Conservation (phyloP, 2,329 filamentous ascomycete genomes). For the Ascochyta rabiei region DNA sequence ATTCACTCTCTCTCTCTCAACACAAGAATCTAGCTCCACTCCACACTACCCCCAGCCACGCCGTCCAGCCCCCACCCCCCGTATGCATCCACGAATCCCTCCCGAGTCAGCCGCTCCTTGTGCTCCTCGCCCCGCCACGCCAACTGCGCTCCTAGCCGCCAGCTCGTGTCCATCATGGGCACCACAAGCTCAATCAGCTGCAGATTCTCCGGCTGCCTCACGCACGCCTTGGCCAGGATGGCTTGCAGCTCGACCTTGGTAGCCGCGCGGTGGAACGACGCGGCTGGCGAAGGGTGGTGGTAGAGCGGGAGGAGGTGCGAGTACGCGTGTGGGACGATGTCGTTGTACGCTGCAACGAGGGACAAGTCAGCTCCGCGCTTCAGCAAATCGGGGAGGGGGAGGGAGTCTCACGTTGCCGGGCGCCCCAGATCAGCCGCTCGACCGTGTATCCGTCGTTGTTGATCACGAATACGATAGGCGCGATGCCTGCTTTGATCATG, state of each 20-base stretch:
- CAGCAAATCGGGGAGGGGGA: neutral
- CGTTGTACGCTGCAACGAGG: slow-evolving; percentile 45
- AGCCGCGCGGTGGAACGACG: slow-evolving; percentile 45
- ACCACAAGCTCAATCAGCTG: slow-evolving; percentile 53
- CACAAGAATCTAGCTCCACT: slow-evolving; percentile 39
- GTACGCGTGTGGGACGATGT: slow-evolving; percentile 50
- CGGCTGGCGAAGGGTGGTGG: slow-evolving; percentile 37
- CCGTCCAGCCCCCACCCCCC: slow-evolving; percentile 39
- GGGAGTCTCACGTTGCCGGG: slow-evolving; percentile 36
- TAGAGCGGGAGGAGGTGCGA: slow-evolving; percentile 50
- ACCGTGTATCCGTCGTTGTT: slow-evolving; percentile 57
- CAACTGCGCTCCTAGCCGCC: slow-evolving; percentile 44
- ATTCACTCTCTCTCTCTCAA: no score
- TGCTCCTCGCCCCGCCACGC: slow-evolving; percentile 44
- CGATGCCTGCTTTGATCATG: slow-evolving; percentile 57
- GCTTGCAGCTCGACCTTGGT: slow-evolving; percentile 48
- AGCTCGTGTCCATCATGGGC: slow-evolving; percentile 47
- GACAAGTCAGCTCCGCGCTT: neutral
- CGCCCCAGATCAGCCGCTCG: slow-evolving; percentile 55
- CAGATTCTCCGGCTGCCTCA: slow-evolving; percentile 40
- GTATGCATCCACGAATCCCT: slow-evolving; percentile 48
- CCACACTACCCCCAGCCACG: slow-evolving; percentile 24
- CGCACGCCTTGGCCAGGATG: slow-evolving; percentile 38
- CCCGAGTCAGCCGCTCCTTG: slow-evolving; percentile 45
- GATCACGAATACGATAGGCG: slow-evolving; percentile 51